Evolutionary conservation across 345 rosid genomes (phyloP).

Genomic region (Trapa bicornis): DNA sequence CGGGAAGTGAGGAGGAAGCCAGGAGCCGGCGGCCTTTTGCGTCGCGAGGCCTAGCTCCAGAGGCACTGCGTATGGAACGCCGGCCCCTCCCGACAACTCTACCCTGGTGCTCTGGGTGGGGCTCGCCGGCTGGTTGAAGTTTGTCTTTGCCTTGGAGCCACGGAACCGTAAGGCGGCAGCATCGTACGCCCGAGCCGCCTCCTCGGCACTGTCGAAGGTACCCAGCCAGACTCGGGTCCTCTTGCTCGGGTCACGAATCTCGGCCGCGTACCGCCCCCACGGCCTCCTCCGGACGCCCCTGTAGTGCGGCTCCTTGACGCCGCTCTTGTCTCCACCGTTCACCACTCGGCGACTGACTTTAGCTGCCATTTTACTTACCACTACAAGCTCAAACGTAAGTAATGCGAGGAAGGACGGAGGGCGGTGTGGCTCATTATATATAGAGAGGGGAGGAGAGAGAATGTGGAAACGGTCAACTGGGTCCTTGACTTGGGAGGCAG

Average conservation of each 20-base stretch:
- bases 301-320: constrained; percentile 11
- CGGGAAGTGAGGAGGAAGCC: constrained; percentile 15
- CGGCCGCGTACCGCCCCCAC: constrained; percentile 76
- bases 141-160: constrained; percentile 56
- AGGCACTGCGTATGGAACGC: background rate
- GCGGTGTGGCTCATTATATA: constrained; percentile 5
- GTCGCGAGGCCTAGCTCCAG: background rate
- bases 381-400: too few relatives aligned
- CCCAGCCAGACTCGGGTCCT: constrained; percentile 71
- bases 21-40: constrained; percentile 10
- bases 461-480: background rate
- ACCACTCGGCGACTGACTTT: background rate
- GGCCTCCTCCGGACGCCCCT: constrained; percentile 66
- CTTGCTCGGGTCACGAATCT: constrained; percentile 62
- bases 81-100: constrained; percentile 22
- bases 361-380: constrained; percentile 19
- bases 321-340: background rate
- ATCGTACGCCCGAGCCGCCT: constrained; percentile 59
- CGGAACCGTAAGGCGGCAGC: constrained; percentile 52
- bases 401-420: background rate
- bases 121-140: constrained; percentile 28
- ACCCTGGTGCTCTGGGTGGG: constrained; percentile 24
- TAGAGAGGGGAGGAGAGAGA: background rate
- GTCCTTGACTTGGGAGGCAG: constrained; percentile 19
- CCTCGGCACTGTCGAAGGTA: constrained; percentile 59